Base-by-base conservation (phyloP, 2,329 filamentous ascomycete genomes). In the Penicillium griseofulvum region DNA sequence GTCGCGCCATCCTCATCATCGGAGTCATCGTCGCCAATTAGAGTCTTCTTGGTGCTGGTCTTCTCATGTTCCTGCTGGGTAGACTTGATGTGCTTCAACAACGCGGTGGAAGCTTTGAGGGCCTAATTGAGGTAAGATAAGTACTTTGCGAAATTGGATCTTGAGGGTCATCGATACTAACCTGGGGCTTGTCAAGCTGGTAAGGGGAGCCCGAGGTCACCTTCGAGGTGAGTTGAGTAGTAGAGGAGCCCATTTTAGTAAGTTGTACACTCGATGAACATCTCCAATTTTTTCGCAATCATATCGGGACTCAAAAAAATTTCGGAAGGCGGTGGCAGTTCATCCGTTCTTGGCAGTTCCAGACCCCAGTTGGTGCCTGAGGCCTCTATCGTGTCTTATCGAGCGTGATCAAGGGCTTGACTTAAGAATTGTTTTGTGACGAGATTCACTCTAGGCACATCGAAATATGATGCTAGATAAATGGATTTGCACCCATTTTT, bases 61-160 rank as follows among this genome's bases (percentile, higher is more conserved):
- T 78, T 73, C 59, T 80, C 76, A 67, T 81, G 78, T 58, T 78
- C 74, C 57, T 76, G 68, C 55, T 75, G 72, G 49, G 75, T 75
- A 29, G 76, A 77, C 69, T 81, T 80, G 66, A 85, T 83, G 66
- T 84, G 81, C 64, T 77, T 73, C 61, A 86, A 71, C 48, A 87
- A 78, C 26, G 84, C 83, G 55, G 78, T 80, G 37, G 83, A 82
- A 58, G 85, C 85, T 74, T 80, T 81, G 58, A 81, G 71, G 49
- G 83, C 83, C 76, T 87, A 43, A 24, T 52, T 47, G 17, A 29
- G 37, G 7, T 45, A 39, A 66, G 43, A 52, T 41, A 57, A 45
- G 60, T 51, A 58, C 56, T 63, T 55, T 60, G 55, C 33, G 55
- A 47, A 7, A 31, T 38, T 54, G 11, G 33, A n/a, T 51, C 44